These are phyloP conservation scores for Fusarium kyushuense DNA, from an alignment of 2,329 filamentous ascomycete species.

Conservation along the genomic window DNA sequence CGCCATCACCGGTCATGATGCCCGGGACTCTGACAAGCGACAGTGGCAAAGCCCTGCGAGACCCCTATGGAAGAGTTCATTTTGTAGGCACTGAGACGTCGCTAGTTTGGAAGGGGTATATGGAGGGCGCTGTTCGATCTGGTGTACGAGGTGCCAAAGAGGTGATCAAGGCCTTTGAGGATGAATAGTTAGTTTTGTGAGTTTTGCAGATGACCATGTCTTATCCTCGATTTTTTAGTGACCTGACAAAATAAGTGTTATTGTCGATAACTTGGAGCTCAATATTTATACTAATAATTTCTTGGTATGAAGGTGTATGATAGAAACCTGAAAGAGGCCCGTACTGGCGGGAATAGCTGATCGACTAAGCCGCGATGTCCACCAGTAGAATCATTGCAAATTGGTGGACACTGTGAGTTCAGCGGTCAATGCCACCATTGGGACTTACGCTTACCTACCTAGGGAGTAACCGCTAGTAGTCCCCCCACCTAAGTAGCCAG, in stretches of 20 bases:
- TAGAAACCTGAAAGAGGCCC: neutral
- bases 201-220: neutral
- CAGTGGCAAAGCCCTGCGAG: conserved; percentile 47
- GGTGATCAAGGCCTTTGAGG: conserved; percentile 25
- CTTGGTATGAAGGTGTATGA: neutral
- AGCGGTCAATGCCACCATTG: conserved; percentile 37
- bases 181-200: conserved; percentile 2
- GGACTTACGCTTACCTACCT: conserved; percentile 23
- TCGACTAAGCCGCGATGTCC: conserved; percentile 15
- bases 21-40: conserved; percentile 22
- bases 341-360: conserved; percentile 10
- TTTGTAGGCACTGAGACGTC: conserved; percentile 46
- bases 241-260: neutral
- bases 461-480: conserved; percentile 35
- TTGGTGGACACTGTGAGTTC: conserved; percentile 9
- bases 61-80: conserved; percentile 45
- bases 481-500: conserved; percentile 22
- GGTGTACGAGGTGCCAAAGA: conserved; percentile 37
- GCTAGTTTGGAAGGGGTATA: conserved; percentile 46
- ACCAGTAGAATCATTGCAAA: neutral
- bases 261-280: neutral
- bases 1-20: conserved; percentile 36
- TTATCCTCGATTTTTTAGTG: neutral
- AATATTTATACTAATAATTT: neutral
- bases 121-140: conserved; percentile 45